These are phyloP conservation scores for Funneliformis caledonium DNA, from an alignment of 371 early-diverging fungal genomes.

Conservation along the genomic window DNA sequence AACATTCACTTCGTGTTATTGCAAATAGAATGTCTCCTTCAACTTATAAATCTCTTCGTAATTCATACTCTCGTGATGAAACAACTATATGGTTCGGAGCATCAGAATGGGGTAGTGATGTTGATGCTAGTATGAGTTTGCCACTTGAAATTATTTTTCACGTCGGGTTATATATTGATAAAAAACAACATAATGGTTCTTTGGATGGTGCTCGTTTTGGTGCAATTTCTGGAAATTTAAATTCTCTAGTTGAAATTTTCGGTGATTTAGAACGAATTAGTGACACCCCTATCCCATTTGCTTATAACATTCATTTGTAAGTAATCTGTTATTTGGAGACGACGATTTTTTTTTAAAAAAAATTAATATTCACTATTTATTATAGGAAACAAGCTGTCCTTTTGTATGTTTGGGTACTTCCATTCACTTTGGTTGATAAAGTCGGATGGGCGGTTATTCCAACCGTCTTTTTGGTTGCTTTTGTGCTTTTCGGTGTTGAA, in stretches of 20 bases:
- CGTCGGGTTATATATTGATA: constrained; percentile 52
- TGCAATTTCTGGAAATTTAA: constrained; percentile 50
- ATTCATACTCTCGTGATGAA: not conserved
- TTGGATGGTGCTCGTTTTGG: constrained; percentile 50
- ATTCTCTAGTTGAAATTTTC: constrained; percentile 54
- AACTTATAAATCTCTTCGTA: constrained; percentile 45
- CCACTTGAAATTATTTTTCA: constrained; percentile 57
- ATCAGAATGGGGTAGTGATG: constrained; percentile 43
- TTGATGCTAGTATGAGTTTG: constrained; percentile 53
- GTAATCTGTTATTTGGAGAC: constrained; percentile 41
- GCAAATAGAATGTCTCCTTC: constrained; percentile 25
- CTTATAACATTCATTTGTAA: constrained; percentile 72
- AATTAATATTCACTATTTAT: constrained; percentile 22
- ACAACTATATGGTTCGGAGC: not conserved
- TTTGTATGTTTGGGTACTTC: constrained; percentile 65
- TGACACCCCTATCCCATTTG: constrained; percentile 71
- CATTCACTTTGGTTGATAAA: constrained; percentile 61
- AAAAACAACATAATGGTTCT: constrained; percentile 46
- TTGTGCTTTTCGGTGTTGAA: constrained; percentile 77
- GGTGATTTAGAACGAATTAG: constrained; percentile 70
- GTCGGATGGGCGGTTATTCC: constrained; percentile 66
- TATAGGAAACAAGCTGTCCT: constrained; percentile 68
- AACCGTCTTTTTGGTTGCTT: constrained; percentile 62
- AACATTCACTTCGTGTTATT: no score
- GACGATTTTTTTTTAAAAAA: constrained; percentile 42